Evolutionary conservation across 2,329 filamentous ascomycete genomes (phyloP), one percentile per base, ranked within the genome.

Genomic region (Colletotrichum godetiae): DNA sequence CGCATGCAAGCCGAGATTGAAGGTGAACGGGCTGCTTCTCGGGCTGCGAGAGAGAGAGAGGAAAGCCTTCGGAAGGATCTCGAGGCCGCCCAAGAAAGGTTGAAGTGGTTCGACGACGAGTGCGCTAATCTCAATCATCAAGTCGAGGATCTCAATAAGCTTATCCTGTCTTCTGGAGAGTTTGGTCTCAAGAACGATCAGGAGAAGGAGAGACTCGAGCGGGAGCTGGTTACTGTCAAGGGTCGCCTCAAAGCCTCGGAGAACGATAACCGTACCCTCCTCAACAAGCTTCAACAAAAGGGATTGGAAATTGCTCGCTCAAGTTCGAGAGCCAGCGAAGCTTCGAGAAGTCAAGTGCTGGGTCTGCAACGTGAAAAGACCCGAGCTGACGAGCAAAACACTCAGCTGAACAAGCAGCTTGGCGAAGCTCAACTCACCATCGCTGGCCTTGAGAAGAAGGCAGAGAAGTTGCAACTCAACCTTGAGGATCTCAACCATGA

Each of bases 231-330:
- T 27, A 98, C 96, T 1, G 90, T 98, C 77, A 97, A 97, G 81
- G 95, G 95, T 73, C 92, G 96, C 27, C 87, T 99, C 53, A 89
- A 93, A 8, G 97, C 96, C 29, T 98, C 96, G 0, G 96, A 99
- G 81, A 98, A 98, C 78, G 96, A 98, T 83, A 98, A 98, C 79
- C 92, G 95, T 64, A 93, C 95, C 5, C 86, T 99, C n/a, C 88
- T 98, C 76, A 98, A 98, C 85, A 98, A 98, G 83, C 88, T 99
- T 22, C 96, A 98, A 79, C 96, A 98, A 79, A 98, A 98, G 86
- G 97, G 97, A 35, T 89, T 99, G 7, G 96, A 99, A 80, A 97
- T 99, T 81, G 96, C 96, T 53, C 91, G 97, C 58, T 97, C 96
- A 0, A 94, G 91, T 73, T 97, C 95, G 5, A 92, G 93, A 72